Conservation (phyloP, 345 rosid genomes). For the Arabidopsis suecica region DNA sequence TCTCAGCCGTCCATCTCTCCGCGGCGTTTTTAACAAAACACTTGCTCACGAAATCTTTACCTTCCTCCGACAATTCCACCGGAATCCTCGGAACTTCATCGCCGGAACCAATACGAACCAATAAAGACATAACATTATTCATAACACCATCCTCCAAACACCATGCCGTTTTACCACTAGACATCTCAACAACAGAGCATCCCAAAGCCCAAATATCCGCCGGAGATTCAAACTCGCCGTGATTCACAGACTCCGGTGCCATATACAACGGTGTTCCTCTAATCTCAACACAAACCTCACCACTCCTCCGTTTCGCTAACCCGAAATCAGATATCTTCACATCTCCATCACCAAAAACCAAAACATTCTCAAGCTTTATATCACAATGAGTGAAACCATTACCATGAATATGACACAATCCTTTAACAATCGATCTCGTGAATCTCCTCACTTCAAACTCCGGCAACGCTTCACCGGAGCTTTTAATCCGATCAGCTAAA, state of each 20-base stretch:
- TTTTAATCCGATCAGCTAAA: conserved; percentile 49
- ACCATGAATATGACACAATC: conserved; percentile 58
- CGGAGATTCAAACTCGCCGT: conserved; percentile 60
- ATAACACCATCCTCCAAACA: conserved; percentile 26
- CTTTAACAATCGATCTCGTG: conserved; percentile 63
- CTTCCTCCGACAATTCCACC: conserved; percentile 61
- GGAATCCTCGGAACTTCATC: conserved; percentile 64
- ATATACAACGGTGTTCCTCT: conserved; percentile 79
- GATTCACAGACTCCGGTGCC: conserved; percentile 76
- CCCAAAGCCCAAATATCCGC: conserved; percentile 89
- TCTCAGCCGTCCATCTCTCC: conserved; percentile 77
- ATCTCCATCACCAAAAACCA: conserved; percentile 54
- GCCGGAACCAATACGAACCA: conserved; percentile 60
- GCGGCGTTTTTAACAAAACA: conserved; percentile 64
- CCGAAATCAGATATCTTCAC: conserved; percentile 81
- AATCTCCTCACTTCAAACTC: conserved; percentile 58
- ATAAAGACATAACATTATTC: conserved; percentile 45
- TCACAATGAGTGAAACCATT: conserved; percentile 72
- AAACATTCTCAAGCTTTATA: conserved; percentile 61
- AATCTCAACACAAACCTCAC: conserved; percentile 34
- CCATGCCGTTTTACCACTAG: conserved; percentile 75
- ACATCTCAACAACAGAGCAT: conserved; percentile 80
- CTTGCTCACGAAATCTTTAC: conserved; percentile 65
- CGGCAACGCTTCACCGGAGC: conserved; percentile 47
- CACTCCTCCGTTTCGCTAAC: conserved; percentile 54